phyloP scores from a whole-genome alignment of 768 basidiomycete genomes.

The Porpolomopsis calyptriformis region DNA sequence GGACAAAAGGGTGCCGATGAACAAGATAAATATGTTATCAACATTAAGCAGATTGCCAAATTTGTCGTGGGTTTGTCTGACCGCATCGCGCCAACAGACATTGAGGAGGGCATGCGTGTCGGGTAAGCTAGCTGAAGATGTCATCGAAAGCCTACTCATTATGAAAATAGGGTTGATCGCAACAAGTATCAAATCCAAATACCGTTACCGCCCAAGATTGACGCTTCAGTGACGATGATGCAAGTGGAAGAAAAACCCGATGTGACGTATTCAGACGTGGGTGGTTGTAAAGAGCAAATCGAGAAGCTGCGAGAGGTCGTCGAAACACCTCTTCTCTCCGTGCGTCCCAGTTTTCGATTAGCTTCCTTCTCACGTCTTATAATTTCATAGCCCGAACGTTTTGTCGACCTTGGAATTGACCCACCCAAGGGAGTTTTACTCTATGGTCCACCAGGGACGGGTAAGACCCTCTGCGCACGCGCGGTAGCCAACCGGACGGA shows the following conservation, averaged over 20 bases:
- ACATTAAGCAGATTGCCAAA: conserved; percentile 99
- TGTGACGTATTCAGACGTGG: conserved; percentile 95
- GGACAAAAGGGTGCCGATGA: conserved; percentile 97
- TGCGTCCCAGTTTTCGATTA: conserved; percentile 28
- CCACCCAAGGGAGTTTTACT: conserved; percentile 96
- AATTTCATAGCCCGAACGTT: conserved; percentile 82
- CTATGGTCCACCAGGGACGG: conserved; percentile 95
- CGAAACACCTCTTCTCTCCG: conserved; percentile 88
- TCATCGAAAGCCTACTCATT: background rate
- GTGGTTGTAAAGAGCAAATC: conserved; percentile 98
- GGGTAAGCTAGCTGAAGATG: conserved; percentile 49
- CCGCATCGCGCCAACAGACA: conserved; percentile 93
- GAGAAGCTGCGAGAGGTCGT: conserved; percentile 98
- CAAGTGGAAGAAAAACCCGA: conserved; percentile 98
- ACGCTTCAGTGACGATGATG: conserved; percentile 99
- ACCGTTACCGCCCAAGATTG: conserved; percentile 95
- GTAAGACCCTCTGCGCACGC: conserved; percentile 95
- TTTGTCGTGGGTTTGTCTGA: conserved; percentile 97
- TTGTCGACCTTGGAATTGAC: conserved; percentile 96
- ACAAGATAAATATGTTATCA: conserved; percentile 98
- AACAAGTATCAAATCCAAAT: conserved; percentile 99
- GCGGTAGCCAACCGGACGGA: conserved; percentile 98
- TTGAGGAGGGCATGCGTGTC: conserved; percentile 99
- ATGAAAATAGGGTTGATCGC: conserved; percentile 68
- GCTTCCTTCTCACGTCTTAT: conserved; percentile 10